Evolutionary conservation across 2,329 filamentous ascomycete genomes (phyloP), one percentile per base, ranked within the genome.

Genomic region (Trichoderma guizhouense): DNA sequence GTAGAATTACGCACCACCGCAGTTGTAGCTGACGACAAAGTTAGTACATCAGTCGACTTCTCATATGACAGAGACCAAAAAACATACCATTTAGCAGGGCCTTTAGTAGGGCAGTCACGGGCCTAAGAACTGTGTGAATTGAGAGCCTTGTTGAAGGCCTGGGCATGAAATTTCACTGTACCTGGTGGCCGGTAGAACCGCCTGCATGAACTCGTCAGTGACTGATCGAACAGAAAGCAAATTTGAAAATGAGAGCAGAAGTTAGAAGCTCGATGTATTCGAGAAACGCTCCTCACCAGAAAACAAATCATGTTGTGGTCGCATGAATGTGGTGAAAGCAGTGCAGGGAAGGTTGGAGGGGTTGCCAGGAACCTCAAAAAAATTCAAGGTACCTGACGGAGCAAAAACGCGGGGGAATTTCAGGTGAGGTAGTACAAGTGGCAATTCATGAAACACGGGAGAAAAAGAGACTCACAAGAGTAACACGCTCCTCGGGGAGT

Each of bases 91-190:
- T 93, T 94, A 78, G 92, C 90, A 78, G 91, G 90, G 78, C 92
- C 92, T 85, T 92, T 92, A 87, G 90, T 93, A 79, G 93, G 93
- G 88, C 93, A 96, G 80, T 95, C 93, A 79, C 93, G 92, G 79
- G 93, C 92, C 92, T 94, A 76, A 7, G 34, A 39, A 47, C n/a
- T 34, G 47, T 60, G 57, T 71, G 32, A 71, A 47, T 26, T 39
- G 34, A 36, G 14, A 47, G 55, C 24, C 47, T 47, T 72, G 30
- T 62, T 69, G 26, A 66, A 21, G 51, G 36, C 18, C 15, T 14
- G 15, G 12, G 21, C 15, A 39, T 34, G n/a, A 4, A 14, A 71
- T 71, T 36, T 73, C 76, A 78, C 79, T 85, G 85, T 91, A 92
- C 91, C 90, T 93, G 91, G 82, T 94, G 92, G 78, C 88, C 89